A percentile compares a stretch with the other conserved stretches of the same genome.
These are phyloP conservation scores for Zhuliangozyma parablackwelliae DNA, from an alignment of 1,139 yeast genomes.

Conservation along the genomic window DNA sequence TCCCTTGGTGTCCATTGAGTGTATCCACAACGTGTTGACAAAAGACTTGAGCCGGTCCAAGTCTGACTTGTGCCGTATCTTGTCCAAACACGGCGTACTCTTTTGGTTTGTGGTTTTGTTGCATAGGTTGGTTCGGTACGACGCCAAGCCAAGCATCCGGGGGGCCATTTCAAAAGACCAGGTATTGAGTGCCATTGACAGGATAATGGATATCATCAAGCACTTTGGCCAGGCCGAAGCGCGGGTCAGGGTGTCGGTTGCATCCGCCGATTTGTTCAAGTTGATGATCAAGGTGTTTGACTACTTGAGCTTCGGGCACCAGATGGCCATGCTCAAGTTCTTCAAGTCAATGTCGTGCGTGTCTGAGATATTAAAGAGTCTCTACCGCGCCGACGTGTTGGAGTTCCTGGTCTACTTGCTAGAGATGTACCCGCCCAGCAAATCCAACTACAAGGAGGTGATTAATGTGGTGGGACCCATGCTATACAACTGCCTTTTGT, in stretches of 20 bases:
- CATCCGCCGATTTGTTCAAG: slow-evolving; percentile 44
- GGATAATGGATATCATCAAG: slow-evolving; percentile 35
- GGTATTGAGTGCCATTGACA: slow-evolving; percentile 28
- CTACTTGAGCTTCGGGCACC: slow-evolving; percentile 26
- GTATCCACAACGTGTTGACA: slow-evolving; percentile 40
- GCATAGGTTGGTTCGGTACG: slow-evolving; percentile 20
- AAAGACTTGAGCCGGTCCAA: slow-evolving; percentile 43
- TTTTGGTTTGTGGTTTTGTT: slow-evolving; percentile 48
- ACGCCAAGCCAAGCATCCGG: not conserved
- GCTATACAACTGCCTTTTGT: slow-evolving; percentile 54
- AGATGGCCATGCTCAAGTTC: slow-evolving; percentile 37
- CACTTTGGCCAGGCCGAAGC: slow-evolving; percentile 43
- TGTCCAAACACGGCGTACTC: slow-evolving; percentile 46
- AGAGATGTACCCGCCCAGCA: slow-evolving; percentile 23
- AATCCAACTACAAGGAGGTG: slow-evolving; percentile 35
- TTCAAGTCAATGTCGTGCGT: slow-evolving; percentile 41
- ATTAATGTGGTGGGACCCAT: slow-evolving; percentile 42
- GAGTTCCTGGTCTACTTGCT: slow-evolving; percentile 34
- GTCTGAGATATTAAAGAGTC: slow-evolving; percentile 28
- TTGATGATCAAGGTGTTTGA: slow-evolving; percentile 38
- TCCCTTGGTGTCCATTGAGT: slow-evolving; percentile 44
- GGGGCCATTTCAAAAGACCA: slow-evolving; percentile 15
- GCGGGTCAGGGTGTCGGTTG: slow-evolving; percentile 34
- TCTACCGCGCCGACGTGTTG: slow-evolving; percentile 39
- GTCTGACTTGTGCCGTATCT: slow-evolving; percentile 52